A percentile compares a stretch with the other conserved stretches of the same genome.
Evolutionary conservation across 164 flowering plant genomes (phyloP).

Genomic region (Tinospora cordifolia): DNA sequence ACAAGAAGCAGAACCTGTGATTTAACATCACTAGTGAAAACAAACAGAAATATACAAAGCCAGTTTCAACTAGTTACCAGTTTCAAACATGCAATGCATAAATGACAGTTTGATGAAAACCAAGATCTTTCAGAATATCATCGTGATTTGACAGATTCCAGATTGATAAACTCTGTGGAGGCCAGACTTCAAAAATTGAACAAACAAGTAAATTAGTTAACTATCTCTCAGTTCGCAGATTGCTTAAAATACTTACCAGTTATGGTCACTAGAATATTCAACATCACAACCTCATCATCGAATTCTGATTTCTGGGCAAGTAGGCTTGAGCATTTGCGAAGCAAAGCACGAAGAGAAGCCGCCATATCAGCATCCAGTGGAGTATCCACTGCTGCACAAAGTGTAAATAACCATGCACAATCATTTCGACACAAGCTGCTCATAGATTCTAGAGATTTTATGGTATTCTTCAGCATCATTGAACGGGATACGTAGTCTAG

Average conservation of each 20-base stretch:
- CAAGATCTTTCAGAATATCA: too few relatives aligned
- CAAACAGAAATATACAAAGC: too few relatives aligned
- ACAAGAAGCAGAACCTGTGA: too few relatives aligned
- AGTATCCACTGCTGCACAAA: slow-evolving; percentile 65
- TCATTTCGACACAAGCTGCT: slow-evolving; percentile 33
- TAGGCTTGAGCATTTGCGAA: slow-evolving; percentile 69
- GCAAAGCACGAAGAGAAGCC: slow-evolving; percentile 62
- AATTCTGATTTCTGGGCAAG: slow-evolving; percentile 47
- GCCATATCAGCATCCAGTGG: slow-evolving; percentile 69
- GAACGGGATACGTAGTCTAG: slow-evolving; percentile 66
- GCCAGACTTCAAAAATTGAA: neutral
- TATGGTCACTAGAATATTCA: slow-evolving; percentile 65
- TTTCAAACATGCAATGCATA: too few relatives aligned
- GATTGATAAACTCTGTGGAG: neutral
- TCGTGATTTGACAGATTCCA: neutral
- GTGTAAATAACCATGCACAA: slow-evolving; percentile 63
- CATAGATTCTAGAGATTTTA: slow-evolving; percentile 29
- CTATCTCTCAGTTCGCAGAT: slow-evolving; percentile 23
- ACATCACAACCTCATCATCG: slow-evolving; percentile 73
- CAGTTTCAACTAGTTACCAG: too few relatives aligned
- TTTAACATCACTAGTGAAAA: too few relatives aligned
- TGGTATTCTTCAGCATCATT: slow-evolving; percentile 46
- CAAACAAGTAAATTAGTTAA: neutral
- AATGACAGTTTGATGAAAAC: too few relatives aligned
- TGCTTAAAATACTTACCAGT: slow-evolving; percentile 69